phyloP scores from a whole-genome alignment of 1,139 yeast species.

The Yamadazyma blattariae region DNA sequence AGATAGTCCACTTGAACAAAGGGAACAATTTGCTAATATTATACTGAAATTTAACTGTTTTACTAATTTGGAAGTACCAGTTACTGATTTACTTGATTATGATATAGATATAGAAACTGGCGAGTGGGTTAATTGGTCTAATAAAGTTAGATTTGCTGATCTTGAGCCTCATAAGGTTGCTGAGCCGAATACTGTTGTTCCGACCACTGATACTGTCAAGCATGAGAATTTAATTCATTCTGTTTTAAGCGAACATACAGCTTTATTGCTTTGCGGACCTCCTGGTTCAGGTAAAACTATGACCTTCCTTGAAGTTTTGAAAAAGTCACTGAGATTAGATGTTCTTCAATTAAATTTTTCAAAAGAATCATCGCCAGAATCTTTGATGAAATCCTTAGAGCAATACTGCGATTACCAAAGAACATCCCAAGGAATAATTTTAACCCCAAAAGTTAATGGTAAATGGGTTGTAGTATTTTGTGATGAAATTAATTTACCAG shows the following conservation, averaged over 20 bases:
- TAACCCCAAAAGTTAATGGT: slow-evolving; percentile 62
- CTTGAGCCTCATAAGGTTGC: slow-evolving; percentile 65
- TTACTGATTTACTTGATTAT: slow-evolving; percentile 31
- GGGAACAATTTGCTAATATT: slow-evolving; percentile 35
- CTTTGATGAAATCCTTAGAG: slow-evolving; percentile 64
- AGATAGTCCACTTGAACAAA: slow-evolving; percentile 42
- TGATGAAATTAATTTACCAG: slow-evolving; percentile 88
- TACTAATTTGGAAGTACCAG: slow-evolving; percentile 12
- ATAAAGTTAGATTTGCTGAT: slow-evolving; percentile 42
- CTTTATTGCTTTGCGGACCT: slow-evolving; percentile 86
- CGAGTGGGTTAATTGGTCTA: slow-evolving; percentile 48
- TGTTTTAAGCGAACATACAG: slow-evolving; percentile 53
- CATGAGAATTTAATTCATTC: slow-evolving; percentile 63
- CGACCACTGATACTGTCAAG: slow-evolving; percentile 74
- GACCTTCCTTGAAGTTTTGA: slow-evolving; percentile 72
- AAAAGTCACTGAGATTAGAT: slow-evolving; percentile 56
- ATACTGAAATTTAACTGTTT: slow-evolving; percentile 22
- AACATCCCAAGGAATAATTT: slow-evolving; percentile 46
- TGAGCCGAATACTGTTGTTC: slow-evolving; percentile 65
- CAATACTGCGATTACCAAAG: slow-evolving; percentile 67
- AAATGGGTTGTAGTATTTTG: slow-evolving; percentile 84
- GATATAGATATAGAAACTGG: slow-evolving; percentile 44
- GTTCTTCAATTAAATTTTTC: slow-evolving; percentile 78
- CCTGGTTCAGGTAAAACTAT: slow-evolving; percentile 98
- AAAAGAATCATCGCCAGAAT: slow-evolving; percentile 68